Percentiles rank a stretch among this genome's conserved stretches.
Conservation (phyloP, 2,329 filamentous ascomycete species). For the Alternaria sp. region DNA sequence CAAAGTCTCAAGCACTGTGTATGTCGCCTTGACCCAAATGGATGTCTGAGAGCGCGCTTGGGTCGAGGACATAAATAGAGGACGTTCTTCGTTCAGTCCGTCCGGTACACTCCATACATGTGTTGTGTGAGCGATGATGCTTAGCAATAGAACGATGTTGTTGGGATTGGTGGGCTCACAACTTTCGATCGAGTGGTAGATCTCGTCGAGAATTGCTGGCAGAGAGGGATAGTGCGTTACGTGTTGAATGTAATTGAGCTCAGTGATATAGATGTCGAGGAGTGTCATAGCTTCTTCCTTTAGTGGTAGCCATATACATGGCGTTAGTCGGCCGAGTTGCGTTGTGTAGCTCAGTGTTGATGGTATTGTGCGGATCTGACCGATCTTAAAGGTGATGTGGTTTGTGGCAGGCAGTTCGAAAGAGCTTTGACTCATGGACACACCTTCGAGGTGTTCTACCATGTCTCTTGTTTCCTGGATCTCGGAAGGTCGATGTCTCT, state of each 20-base stretch:
- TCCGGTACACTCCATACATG: background rate
- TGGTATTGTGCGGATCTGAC: background rate
- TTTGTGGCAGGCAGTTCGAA: background rate
- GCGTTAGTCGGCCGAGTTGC: background rate
- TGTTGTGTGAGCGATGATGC: background rate
- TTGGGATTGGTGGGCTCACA: background rate
- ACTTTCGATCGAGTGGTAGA: background rate
- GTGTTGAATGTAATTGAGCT: conserved; percentile 46
- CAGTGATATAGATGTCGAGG: conserved; percentile 41
- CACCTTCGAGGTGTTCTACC: background rate
- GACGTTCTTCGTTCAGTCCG: background rate
- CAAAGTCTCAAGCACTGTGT: background rate
- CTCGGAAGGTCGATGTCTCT: rapidly evolving
- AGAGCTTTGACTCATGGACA: background rate
- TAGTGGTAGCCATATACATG: conserved; percentile 26
- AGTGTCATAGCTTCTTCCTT: conserved; percentile 43
- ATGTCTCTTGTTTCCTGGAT: background rate
- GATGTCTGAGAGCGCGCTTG: conserved; percentile 11
- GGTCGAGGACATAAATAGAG: background rate
- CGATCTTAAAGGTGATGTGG: background rate
- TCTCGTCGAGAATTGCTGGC: conserved; percentile 7
- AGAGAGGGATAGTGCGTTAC: conserved; percentile 43
- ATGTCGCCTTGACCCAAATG: conserved; percentile 26
- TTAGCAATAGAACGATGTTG: background rate
- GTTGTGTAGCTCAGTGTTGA: background rate